Conservation (phyloP, 1,284 basidiomycete genomes). For the Gomphus sp. region DNA sequence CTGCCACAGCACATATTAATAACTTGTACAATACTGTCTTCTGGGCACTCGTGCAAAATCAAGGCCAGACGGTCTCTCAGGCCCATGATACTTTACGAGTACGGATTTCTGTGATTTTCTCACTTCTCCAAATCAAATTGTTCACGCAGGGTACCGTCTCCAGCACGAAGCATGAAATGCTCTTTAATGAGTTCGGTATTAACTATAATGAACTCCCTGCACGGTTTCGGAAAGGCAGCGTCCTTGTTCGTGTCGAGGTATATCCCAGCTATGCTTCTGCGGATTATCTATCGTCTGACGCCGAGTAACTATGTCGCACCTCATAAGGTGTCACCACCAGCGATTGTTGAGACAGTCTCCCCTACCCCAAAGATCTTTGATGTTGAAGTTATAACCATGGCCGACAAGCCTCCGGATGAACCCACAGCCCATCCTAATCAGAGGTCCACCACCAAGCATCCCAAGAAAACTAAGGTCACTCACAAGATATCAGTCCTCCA, state of each 20-base stretch:
- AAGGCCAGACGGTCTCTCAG: constrained; percentile 65
- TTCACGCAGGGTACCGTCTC: constrained; percentile 71
- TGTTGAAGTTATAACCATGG: not conserved
- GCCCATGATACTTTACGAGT: constrained; percentile 77
- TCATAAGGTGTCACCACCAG: not conserved
- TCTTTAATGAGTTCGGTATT: constrained; percentile 74
- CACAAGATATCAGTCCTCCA: constrained; percentile 52
- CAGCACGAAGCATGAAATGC: constrained; percentile 84
- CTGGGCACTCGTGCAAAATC: constrained; percentile 86
- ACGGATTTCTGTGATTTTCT: constrained; percentile 12
- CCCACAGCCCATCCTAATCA: not conserved
- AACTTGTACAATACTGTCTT: constrained; percentile 96
- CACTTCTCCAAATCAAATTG: constrained; percentile 3
- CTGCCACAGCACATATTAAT: constrained; percentile 82
- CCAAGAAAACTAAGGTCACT: constrained; percentile 25
- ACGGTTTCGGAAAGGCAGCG: constrained; percentile 81
- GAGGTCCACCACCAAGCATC: constrained; percentile 11
- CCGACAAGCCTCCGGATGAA: not conserved
- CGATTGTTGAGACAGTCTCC: constrained; percentile 6
- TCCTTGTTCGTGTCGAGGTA: constrained; percentile 61
- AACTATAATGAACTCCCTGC: constrained; percentile 81
- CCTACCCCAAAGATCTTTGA: not conserved
- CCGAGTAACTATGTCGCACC: not conserved
- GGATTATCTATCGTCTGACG: not conserved
- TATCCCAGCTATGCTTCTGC: not conserved